Percentiles rank a stretch among this genome's conserved stretches.
Conservation (phyloP, 73 alveolate species). For the Uronychia binucleata region DNA sequence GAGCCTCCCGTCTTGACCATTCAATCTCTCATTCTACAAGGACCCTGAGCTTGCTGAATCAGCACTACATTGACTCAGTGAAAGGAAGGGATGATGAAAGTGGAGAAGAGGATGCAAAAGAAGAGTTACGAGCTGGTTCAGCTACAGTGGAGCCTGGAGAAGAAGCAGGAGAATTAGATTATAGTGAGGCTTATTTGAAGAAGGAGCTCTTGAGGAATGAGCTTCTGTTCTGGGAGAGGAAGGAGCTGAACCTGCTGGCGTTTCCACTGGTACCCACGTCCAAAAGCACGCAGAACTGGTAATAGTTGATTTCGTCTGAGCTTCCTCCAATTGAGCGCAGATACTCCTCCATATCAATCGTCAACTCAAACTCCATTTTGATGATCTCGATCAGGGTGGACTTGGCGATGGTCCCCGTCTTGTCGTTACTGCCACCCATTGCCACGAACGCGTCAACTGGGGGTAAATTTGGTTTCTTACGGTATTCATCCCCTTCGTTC, state of each 20-base stretch:
- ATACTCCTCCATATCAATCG: slow-evolving; percentile 71
- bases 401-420: slow-evolving; percentile 62
- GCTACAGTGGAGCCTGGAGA: too few species aligned
- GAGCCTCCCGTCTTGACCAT: too few species aligned
- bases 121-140: too few species aligned
- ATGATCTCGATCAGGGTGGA: slow-evolving; percentile 52
- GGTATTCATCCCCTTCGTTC: slow-evolving; percentile 45
- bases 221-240: slow-evolving; percentile 20
- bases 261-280: slow-evolving; percentile 57
- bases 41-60: too few species aligned
- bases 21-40: too few species aligned
- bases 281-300: slow-evolving; percentile 59
- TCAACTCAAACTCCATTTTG: slow-evolving; percentile 67
- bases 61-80: too few species aligned
- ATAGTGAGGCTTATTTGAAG: neutral
- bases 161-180: too few species aligned
- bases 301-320: slow-evolving; percentile 67
- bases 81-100: too few species aligned
- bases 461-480: neutral
- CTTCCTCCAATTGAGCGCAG: slow-evolving; percentile 68
- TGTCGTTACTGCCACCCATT: slow-evolving; percentile 69
- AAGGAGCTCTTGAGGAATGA: neutral
- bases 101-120: too few species aligned
- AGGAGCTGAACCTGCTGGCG: slow-evolving; percentile 47
- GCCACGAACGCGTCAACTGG: slow-evolving; percentile 84